These are phyloP conservation scores for Naganishia antarctica DNA, from an alignment of 768 basidiomycete species.

Conservation along the genomic window DNA sequence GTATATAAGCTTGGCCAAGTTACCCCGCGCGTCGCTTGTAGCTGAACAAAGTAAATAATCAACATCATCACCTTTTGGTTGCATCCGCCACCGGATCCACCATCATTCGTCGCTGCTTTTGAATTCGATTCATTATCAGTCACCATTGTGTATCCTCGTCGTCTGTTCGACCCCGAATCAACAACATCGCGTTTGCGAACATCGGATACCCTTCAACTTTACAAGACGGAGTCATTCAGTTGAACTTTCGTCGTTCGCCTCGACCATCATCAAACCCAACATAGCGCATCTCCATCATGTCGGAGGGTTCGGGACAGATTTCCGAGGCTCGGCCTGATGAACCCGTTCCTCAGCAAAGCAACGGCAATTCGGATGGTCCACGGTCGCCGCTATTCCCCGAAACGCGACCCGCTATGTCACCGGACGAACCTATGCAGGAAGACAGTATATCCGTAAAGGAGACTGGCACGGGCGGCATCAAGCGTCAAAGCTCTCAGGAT, in stretches of 20 bases:
- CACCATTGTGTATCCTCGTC: no score
- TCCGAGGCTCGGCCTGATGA: background rate
- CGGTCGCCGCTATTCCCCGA: background rate
- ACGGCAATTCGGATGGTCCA: background rate
- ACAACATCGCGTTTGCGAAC: no score
- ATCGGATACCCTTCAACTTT: background rate
- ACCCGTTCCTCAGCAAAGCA: background rate
- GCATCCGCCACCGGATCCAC: no score
- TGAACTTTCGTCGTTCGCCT: conserved; percentile 6
- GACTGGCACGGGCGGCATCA: background rate
- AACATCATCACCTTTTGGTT: no score
- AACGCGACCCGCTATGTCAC: background rate
- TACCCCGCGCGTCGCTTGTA: no score
- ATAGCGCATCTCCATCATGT: conserved; percentile 18
- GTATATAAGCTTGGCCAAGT: no score
- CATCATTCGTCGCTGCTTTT: no score
- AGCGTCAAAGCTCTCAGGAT: conserved; percentile 10
- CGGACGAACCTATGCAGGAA: background rate
- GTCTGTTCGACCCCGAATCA: no score
- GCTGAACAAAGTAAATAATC: no score
- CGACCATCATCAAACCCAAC: background rate
- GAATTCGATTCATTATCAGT: no score
- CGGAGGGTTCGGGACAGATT: background rate
- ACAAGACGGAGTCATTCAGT: conserved; percentile 20
- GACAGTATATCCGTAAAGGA: background rate